Evolutionary conservation across 768 basidiomycete genomes (phyloP), one percentile per base, ranked within the genome.

Genomic region (Coprinopsis marcescibilis): DNA sequence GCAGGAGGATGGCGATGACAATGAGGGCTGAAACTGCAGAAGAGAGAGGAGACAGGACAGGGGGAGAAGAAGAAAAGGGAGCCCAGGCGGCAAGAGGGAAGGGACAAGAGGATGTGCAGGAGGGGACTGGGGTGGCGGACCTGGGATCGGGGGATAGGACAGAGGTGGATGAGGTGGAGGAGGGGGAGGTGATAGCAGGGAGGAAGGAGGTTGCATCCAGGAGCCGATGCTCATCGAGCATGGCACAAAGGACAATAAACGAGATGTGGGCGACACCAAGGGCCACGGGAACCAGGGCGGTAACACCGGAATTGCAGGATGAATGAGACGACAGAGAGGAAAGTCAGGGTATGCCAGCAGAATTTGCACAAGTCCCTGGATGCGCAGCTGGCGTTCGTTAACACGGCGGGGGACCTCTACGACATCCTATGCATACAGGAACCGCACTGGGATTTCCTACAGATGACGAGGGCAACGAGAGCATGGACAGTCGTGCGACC

Each of bases 1-100:
- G n/a, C n/a, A n/a, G n/a, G n/a, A n/a, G n/a, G n/a, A n/a, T n/a
- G n/a, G n/a, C n/a, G n/a, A n/a, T n/a, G n/a, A n/a, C n/a, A n/a
- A n/a, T n/a, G n/a, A n/a, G n/a, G n/a, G n/a, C n/a, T n/a, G 19
- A 26, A 52, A 35, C 49, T 35, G n/a, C 20, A 21, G 8, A 25
- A 35, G n/a, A 43, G 43, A 3, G 23, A 19, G 1, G 30, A 30
- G 3, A 25, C 20, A 17, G 36, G 24, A 17, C 51, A 49, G 52
- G n/a, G n/a, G n/a, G n/a, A n/a, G n/a, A n/a, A n/a, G n/a, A n/a
- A n/a, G n/a, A n/a, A n/a, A n/a, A n/a, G n/a, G n/a, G n/a, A n/a
- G n/a, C n/a, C n/a, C n/a, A n/a, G n/a, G 29, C 8, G 29, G 29
- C 29, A 32, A 32, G n/a, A n/a, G 29, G n/a, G 29, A n/a, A n/a